phyloP scores from a whole-genome alignment of 2,329 filamentous ascomycete genomes.

The Ceratocystis harringtonii region DNA sequence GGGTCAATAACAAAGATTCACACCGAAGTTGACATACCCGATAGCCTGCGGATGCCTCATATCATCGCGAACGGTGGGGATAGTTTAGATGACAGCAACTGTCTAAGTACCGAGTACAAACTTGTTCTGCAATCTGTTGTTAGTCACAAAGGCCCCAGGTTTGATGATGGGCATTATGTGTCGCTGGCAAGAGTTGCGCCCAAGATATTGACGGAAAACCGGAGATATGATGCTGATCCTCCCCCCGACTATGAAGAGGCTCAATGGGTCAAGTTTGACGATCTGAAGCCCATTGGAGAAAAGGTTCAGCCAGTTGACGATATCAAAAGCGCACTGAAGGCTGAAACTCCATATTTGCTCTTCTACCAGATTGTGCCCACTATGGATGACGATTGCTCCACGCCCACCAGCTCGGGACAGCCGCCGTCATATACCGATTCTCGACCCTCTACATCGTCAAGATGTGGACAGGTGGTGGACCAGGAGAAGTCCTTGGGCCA shows the following conservation, averaged over 20 bases:
- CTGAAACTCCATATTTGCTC: slow-evolving; percentile 86
- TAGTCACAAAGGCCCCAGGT: slow-evolving; percentile 57
- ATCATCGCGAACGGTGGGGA: slow-evolving; percentile 47
- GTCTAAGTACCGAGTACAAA: slow-evolving; percentile 80
- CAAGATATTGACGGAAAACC: slow-evolving; percentile 44
- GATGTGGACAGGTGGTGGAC: not conserved
- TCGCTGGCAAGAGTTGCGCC: slow-evolving; percentile 65
- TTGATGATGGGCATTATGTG: slow-evolving; percentile 75
- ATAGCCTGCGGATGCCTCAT: slow-evolving; percentile 64
- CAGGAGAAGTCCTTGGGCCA: not conserved
- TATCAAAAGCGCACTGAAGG: slow-evolving; percentile 55
- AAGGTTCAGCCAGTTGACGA: slow-evolving; percentile 67
- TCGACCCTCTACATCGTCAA: slow-evolving; percentile 23
- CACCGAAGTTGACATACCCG: slow-evolving; percentile 73
- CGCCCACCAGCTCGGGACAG: slow-evolving; percentile 32
- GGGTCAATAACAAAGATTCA: slow-evolving; percentile 33
- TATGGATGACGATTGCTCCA: slow-evolving; percentile 46
- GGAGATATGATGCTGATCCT: slow-evolving; percentile 38
- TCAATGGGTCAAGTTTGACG: slow-evolving; percentile 85
- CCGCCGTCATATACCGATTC: slow-evolving; percentile 47
- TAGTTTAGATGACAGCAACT: slow-evolving; percentile 33
- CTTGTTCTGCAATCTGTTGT: slow-evolving; percentile 81
- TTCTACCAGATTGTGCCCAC: slow-evolving; percentile 93
- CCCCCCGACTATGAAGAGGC: slow-evolving; percentile 54
- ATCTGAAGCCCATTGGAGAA: slow-evolving; percentile 47